phyloP scores from a whole-genome alignment of 352 stramenopile genomes.

The Globisporangium cystogenes region DNA sequence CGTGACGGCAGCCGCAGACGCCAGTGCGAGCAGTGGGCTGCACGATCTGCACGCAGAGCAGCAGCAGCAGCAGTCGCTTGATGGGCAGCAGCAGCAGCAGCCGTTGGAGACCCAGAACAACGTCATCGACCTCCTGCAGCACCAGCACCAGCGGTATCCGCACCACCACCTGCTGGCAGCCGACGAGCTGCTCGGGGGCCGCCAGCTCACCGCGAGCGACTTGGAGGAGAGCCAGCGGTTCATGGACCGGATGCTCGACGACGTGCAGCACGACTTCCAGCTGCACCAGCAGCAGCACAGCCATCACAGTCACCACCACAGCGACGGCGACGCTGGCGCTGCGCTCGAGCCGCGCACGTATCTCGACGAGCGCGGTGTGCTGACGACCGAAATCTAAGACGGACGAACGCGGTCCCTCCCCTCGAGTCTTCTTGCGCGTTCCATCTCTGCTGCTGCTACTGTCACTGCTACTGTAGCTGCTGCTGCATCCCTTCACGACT shows the following conservation, averaged over 20 bases:
- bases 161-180: constrained; percentile 29
- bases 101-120: constrained; percentile 2
- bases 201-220: constrained; percentile 35
- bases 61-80: too few species aligned
- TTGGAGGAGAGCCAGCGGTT: constrained; percentile 72
- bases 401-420: neutral
- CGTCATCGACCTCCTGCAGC: constrained; percentile 6
- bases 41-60: neutral
- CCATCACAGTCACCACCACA: constrained; percentile 14
- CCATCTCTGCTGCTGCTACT: too few species aligned
- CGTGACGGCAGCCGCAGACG: too few species aligned
- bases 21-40: too few species aligned
- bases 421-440: too few species aligned
- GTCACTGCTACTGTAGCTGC: too few species aligned
- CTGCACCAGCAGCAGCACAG: constrained; percentile 7
- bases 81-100: neutral
- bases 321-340: constrained; percentile 15
- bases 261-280: constrained; percentile 53
- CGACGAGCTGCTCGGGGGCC: constrained; percentile 38
- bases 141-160: neutral
- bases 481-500: too few species aligned
- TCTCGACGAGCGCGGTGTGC: constrained; percentile 62
- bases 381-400: constrained; percentile 55
- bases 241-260: constrained; percentile 76
- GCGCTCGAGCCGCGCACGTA: constrained; percentile 55